These are phyloP conservation scores for Saccharomycopsis crataegensis DNA, from an alignment of 1,139 yeast species.

Conservation along the genomic window DNA sequence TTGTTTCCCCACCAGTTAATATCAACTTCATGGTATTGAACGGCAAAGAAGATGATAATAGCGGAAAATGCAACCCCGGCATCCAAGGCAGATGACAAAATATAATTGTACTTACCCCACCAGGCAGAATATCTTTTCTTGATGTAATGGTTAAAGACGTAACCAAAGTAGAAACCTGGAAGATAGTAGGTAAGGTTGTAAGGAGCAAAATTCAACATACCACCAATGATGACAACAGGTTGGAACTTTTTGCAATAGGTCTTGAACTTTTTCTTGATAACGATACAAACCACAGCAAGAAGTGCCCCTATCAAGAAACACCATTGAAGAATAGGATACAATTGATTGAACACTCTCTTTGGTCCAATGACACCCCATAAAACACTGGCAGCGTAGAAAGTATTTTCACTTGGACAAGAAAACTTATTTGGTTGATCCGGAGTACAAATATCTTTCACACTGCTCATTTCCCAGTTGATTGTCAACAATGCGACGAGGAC, in stretches of 20 bases:
- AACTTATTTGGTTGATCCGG: constrained; percentile 36
- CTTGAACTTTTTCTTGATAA: constrained; percentile 35
- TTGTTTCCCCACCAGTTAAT: constrained; percentile 50
- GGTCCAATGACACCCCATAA: constrained; percentile 68
- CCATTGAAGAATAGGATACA: constrained; percentile 43
- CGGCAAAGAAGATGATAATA: constrained; percentile 40
- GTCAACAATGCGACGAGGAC: constrained; percentile 47
- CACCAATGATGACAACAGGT: constrained; percentile 42
- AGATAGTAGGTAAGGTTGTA: constrained; percentile 48
- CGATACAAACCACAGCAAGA: constrained; percentile 37
- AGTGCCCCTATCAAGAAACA: constrained; percentile 49
- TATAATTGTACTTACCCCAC: constrained; percentile 64
- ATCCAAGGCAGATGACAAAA: constrained; percentile 47
- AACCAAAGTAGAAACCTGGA: constrained; percentile 43
- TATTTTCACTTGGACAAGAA: constrained; percentile 38
- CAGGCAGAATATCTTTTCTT: constrained; percentile 42
- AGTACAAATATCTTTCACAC: constrained; percentile 40
- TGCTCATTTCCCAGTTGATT: constrained; percentile 43
- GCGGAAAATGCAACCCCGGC: constrained; percentile 57
- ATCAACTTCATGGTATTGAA: constrained; percentile 38
- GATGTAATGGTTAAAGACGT: constrained; percentile 45
- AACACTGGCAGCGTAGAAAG: constrained; percentile 46
- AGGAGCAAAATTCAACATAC: constrained; percentile 43
- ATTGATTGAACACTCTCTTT: constrained; percentile 41
- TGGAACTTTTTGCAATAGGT: constrained; percentile 32